phyloP scores from a whole-genome alignment of 208 protist species.

The Vickermania spadyakhi region DNA sequence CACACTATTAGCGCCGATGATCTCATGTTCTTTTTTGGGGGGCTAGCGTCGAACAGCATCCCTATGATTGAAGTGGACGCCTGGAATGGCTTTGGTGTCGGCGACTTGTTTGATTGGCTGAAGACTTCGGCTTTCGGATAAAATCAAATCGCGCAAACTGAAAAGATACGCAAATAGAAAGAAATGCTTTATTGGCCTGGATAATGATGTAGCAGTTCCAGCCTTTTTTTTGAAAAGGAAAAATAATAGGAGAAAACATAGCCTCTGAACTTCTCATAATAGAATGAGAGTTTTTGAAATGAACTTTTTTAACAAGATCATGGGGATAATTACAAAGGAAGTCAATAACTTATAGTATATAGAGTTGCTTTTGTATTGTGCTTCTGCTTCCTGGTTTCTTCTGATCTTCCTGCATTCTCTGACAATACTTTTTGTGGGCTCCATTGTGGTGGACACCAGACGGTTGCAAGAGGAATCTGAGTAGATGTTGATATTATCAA shows the following conservation, averaged over 20 bases:
- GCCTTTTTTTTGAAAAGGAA: not conserved
- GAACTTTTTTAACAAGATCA: no score
- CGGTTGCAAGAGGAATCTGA: no score
- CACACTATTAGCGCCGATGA: conserved; percentile 40
- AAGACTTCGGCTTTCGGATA: conserved; percentile 3
- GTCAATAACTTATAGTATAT: no score
- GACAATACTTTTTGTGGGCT: no score
- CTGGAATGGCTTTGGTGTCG: conserved; percentile 65
- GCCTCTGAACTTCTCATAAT: not conserved
- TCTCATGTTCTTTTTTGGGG: conserved; percentile 20
- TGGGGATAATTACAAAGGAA: no score
- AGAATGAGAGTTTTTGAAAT: no score
- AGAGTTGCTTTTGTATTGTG: no score
- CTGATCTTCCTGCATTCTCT: no score
- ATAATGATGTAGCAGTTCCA: conserved; percentile 4
- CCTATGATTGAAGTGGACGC: conserved; percentile 53
- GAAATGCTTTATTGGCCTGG: conserved; percentile 38
- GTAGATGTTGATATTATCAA: no score
- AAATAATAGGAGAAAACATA: not conserved
- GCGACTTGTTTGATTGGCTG: conserved; percentile 38
- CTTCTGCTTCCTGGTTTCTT: no score
- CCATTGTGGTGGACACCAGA: no score
- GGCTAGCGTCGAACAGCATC: not conserved
- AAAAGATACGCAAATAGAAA: conserved; percentile 2
- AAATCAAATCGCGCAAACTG: not conserved